phyloP scores from a whole-genome alignment of 148 eudicot species.

The Rhododendron williamsianum region DNA sequence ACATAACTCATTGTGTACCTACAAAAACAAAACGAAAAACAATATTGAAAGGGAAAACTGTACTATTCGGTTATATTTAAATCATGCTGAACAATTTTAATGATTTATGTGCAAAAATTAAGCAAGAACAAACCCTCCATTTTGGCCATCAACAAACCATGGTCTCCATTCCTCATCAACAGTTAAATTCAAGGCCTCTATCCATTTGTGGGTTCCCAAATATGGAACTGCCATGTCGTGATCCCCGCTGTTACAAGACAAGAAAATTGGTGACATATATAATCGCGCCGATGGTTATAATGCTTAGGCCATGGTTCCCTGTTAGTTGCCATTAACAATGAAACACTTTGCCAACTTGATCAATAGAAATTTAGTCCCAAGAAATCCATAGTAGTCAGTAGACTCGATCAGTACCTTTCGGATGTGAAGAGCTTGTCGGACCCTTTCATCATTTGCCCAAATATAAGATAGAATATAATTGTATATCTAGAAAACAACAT shows the following conservation, averaged over 20 bases:
- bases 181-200: constrained; percentile 9
- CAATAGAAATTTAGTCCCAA: neutral
- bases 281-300: no score
- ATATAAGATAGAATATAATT: constrained; percentile 14
- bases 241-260: constrained; percentile 27
- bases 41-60: no score
- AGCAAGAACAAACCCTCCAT: constrained; percentile 13
- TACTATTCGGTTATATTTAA: no score
- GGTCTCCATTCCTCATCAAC: constrained; percentile 23
- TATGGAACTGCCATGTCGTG: constrained; percentile 21
- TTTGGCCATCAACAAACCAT: constrained; percentile 26
- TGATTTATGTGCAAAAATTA: neutral
- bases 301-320: constrained; percentile 18
- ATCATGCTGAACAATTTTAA: no score
- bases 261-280: neutral
- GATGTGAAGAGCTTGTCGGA: constrained; percentile 30
- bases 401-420: constrained; percentile 22
- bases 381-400: no score
- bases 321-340: neutral
- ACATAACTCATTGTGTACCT: constrained; percentile 21
- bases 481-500: neutral
- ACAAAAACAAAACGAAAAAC: neutral
- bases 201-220: constrained; percentile 16
- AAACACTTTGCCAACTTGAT: neutral
- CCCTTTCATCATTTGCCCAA: constrained; percentile 29